phyloP scores from a whole-genome alignment of 129 eudicot genomes.

The Chrysanthemum makinoi region DNA sequence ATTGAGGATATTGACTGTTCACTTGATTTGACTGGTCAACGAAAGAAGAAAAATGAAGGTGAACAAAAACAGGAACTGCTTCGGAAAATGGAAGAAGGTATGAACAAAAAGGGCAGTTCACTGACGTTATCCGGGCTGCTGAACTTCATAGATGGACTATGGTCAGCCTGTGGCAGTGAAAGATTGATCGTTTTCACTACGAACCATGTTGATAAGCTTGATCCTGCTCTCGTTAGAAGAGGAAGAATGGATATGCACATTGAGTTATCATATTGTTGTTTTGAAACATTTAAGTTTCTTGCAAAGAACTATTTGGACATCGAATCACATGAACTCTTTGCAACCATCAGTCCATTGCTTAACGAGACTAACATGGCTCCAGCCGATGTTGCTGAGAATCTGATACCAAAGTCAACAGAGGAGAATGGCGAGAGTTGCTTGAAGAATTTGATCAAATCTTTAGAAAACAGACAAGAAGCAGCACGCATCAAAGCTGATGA shows the following conservation, averaged over 20 bases:
- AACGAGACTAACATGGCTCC: slow-evolving; percentile 29
- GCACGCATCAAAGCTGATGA: slow-evolving; percentile 14
- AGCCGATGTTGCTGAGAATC: slow-evolving; percentile 34
- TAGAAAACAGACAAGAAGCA: slow-evolving; percentile 19
- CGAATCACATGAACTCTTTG: slow-evolving; percentile 25
- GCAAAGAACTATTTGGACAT: slow-evolving; percentile 24
- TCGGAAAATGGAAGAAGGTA: not conserved
- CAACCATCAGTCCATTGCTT: slow-evolving; percentile 12
- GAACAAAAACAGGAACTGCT: slow-evolving; percentile 8
- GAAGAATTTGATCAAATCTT: slow-evolving; percentile 15
- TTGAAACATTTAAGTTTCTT: slow-evolving; percentile 20
- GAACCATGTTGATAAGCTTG: slow-evolving; percentile 25
- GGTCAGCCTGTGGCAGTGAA: slow-evolving; percentile 39
- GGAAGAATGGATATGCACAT: slow-evolving; percentile 32
- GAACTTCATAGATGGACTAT: slow-evolving; percentile 28
- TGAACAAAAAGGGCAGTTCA: slow-evolving; percentile 23
- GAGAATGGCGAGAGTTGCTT: slow-evolving; percentile 25
- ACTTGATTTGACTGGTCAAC: slow-evolving; percentile 30
- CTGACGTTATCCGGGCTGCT: slow-evolving; percentile 28
- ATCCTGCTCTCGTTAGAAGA: slow-evolving; percentile 24
- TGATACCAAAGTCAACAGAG: slow-evolving; percentile 29
- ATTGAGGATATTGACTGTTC: slow-evolving; percentile 40
- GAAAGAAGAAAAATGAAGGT: slow-evolving; percentile 19
- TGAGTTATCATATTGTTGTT: slow-evolving; percentile 25
- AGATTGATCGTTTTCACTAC: slow-evolving; percentile 30